These are phyloP conservation scores for Emmonsiellopsis sp. DNA, from an alignment of 2,329 filamentous ascomycete species.

Conservation along the genomic window DNA sequence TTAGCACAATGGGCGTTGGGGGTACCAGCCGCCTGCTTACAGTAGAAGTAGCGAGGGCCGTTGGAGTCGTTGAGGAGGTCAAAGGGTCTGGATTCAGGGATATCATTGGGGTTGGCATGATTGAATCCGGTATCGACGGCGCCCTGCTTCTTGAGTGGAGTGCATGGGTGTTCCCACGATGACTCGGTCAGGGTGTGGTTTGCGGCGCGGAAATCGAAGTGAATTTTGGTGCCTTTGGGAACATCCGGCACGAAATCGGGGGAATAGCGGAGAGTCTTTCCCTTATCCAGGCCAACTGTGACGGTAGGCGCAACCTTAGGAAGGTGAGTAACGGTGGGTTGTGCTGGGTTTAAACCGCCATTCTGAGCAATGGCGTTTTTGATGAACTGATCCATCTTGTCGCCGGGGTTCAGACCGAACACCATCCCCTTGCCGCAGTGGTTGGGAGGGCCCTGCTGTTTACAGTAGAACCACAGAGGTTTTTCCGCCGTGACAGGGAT, in stretches of 20 bases:
- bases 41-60: constrained; percentile 69
- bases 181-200: constrained; percentile 73
- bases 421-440: constrained; percentile 71
- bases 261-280: constrained; percentile 46
- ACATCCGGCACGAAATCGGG: constrained; percentile 50
- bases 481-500: constrained; percentile 60
- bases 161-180: constrained; percentile 58
- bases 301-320: constrained; percentile 26
- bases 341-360: background rate
- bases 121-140: constrained; percentile 64
- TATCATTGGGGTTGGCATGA: constrained; percentile 56
- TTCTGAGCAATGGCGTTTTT: background rate
- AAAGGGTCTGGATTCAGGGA: constrained; percentile 54
- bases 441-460: constrained; percentile 33
- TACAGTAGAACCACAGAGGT: constrained; percentile 70
- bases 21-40: constrained; percentile 42
- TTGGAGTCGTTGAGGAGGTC: constrained; percentile 22
- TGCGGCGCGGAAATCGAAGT: constrained; percentile 61
- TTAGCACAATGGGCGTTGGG: constrained; percentile 54
- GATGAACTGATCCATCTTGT: background rate
- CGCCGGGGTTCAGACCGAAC: constrained; percentile 62
- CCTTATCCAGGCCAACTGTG: constrained; percentile 56
- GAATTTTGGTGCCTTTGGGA: constrained; percentile 57
- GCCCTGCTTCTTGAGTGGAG: constrained; percentile 40
- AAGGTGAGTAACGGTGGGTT: background rate